Base-by-base conservation (phyloP, 2,329 filamentous ascomycete genomes). In the Diaporthe destruens region DNA sequence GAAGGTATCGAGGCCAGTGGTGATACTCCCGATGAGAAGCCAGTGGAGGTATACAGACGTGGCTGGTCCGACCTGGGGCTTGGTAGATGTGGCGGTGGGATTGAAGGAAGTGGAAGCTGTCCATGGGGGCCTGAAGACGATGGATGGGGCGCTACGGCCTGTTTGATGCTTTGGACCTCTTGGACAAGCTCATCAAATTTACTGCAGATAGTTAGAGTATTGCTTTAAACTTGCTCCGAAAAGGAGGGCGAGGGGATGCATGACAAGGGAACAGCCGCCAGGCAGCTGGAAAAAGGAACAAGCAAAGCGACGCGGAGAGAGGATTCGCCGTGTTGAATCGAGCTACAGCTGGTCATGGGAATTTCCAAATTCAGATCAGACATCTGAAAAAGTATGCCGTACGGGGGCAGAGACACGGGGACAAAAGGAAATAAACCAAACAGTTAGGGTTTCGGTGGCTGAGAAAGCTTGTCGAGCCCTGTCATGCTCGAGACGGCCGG, bases 141-240 rank as follows among this genome's bases (percentile, higher is more conserved):
- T 9, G 53, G 68, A 23, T 44, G 71, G 5, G 65, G 79, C 72
- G 78, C 80, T 54, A 89, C 87, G 56, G 84, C 85, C 75, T 88
- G 83, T 76, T 88, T 88, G 76, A 89, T 88, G 77, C 80, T 86
- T 74, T 82, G 84, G n/a, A 89, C 84, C 77, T 89, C 87, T 73
- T 87, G 85, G 66, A 86, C 87, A 6, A 89, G 80, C 74, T 87
- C 85, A 75, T 89, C 87, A 3, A 89, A 80, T 77, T 89, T 89
- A 76, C 87, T 89, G 59, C 29, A 32, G 32, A 5, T 1, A 32
- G 32, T 59, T 32, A 59, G 54, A 47, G 57, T 9, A 6, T 6
- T 7, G n/a, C 18, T 36, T n/a, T 54, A 47, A 25, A 3, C n/a
- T 42, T 69, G 77, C 14, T 29, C 29, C 75, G 74, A 6, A 7